Percentiles rank a stretch among this genome's conserved stretches.
Evolutionary conservation across 139 green algal genomes (phyloP).

Genomic region (Asterochloris erici): DNA sequence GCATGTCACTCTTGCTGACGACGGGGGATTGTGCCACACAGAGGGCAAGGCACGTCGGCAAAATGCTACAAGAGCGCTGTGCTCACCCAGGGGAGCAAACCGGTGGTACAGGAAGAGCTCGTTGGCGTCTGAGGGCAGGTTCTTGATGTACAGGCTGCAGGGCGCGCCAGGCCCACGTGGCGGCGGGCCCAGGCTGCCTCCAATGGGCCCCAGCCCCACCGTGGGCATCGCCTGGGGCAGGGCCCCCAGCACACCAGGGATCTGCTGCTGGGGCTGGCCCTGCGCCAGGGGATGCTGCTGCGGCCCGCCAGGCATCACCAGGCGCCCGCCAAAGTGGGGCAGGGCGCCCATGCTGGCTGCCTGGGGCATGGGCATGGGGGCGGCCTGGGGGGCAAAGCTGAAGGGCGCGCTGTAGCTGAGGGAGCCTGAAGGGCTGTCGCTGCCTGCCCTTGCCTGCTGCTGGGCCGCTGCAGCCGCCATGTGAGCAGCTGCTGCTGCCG

Average conservation of each 20-base stretch:
- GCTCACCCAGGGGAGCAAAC: constrained; percentile 43
- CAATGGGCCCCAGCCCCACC: too few relatives aligned
- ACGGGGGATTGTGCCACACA: too few relatives aligned
- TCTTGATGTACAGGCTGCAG: constrained; percentile 59
- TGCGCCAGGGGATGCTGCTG: background rate
- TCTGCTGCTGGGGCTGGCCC: too few relatives aligned
- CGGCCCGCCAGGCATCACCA: background rate
- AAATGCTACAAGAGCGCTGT: constrained; percentile 45
- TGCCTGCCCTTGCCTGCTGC: too few relatives aligned
- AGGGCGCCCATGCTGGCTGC: background rate
- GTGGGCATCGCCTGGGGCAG: too few relatives aligned
- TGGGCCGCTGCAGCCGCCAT: background rate
- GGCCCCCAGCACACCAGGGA: too few relatives aligned
- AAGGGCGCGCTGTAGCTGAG: too few relatives aligned
- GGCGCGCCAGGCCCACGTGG: background rate
- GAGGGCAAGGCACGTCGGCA: background rate
- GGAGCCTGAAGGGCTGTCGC: too few relatives aligned
- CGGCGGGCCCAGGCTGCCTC: background rate
- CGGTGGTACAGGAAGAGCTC: constrained; percentile 76
- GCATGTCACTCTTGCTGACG: too few relatives aligned
- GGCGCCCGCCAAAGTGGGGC: background rate
- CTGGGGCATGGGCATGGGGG: background rate
- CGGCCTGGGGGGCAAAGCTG: background rate
- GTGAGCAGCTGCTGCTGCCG: background rate
- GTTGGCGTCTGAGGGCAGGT: constrained; percentile 49